These are phyloP conservation scores for Pyrrhoderma lamaoense DNA, from an alignment of 1,284 basidiomycete genomes.

Conservation along the genomic window DNA sequence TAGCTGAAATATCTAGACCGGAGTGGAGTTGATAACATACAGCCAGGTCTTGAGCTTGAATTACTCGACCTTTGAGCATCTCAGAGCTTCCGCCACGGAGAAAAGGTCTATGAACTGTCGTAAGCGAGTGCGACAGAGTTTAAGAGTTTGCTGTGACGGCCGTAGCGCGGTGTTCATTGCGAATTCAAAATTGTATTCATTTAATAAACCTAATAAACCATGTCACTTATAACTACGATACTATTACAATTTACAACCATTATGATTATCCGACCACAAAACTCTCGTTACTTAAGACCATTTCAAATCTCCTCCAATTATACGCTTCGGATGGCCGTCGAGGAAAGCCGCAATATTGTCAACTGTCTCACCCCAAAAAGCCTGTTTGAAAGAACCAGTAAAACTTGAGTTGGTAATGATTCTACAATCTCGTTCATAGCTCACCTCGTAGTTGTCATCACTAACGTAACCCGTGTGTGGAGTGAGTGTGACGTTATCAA, in stretches of 20 bases:
- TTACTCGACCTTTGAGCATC: slow-evolving; percentile 8
- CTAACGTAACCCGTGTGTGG: slow-evolving; percentile 57
- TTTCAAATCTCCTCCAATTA: not conserved
- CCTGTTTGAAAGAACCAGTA: not conserved
- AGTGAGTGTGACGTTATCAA: slow-evolving; percentile 47
- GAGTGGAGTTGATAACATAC: slow-evolving; percentile 17
- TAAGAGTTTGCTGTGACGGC: not conserved
- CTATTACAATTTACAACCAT: too few species aligned
- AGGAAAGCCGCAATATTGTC: slow-evolving; percentile 47
- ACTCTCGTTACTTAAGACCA: too few species aligned
- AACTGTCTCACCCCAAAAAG: slow-evolving; percentile 34
- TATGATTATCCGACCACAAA: too few species aligned
- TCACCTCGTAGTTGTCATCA: slow-evolving; percentile 42
- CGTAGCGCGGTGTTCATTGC: not conserved
- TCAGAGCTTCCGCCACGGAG: not conserved
- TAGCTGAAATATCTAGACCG: slow-evolving; percentile 5
- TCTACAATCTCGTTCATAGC: slow-evolving; percentile 15
- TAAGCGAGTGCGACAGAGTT: too few species aligned
- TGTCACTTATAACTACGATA: too few species aligned
- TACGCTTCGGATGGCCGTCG: slow-evolving; percentile 28
- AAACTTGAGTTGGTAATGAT: not conserved
- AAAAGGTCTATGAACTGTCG: too few species aligned
- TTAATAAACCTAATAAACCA: too few species aligned
- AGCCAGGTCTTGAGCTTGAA: slow-evolving; percentile 10
- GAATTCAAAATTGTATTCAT: too few species aligned